Evolutionary conservation across 257 asterid species (phyloP).

Genomic region (Solanum lignicaule): DNA sequence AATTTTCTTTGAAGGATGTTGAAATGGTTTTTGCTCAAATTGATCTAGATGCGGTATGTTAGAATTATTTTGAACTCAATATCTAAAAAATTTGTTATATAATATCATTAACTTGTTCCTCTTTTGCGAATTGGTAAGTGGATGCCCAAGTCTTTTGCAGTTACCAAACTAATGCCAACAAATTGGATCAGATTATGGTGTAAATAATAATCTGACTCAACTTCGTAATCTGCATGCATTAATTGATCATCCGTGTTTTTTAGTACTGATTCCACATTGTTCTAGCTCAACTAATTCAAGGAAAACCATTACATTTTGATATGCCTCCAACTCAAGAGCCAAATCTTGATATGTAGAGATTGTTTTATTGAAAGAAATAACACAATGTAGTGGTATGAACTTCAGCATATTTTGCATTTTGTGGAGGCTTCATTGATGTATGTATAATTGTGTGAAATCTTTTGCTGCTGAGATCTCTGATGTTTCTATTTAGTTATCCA

Average conservation of each 20-base stretch:
- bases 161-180: background rate
- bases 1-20: conserved; percentile 86
- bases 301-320: background rate
- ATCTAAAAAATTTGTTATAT: background rate
- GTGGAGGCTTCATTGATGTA: background rate
- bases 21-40: conserved; percentile 90
- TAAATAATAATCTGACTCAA: background rate
- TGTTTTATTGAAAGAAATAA: background rate
- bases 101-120: background rate
- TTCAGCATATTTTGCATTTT: background rate
- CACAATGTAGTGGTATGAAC: background rate
- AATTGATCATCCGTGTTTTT: background rate
- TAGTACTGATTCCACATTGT: background rate
- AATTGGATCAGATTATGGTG: background rate
- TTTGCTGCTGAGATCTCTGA: background rate
- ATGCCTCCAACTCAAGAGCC: background rate
- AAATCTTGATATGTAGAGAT: background rate
- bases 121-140: background rate
- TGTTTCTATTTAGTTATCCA: background rate
- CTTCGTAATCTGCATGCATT: background rate
- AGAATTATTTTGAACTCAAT: background rate
- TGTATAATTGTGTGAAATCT: background rate
- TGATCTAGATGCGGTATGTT: conserved; percentile 89
- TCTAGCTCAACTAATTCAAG: background rate
- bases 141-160: background rate